A percentile compares a stretch with the other conserved stretches of the same genome.
Conservation (phyloP, 176 grass and related monocot genomes). For the Phragmites australis region DNA sequence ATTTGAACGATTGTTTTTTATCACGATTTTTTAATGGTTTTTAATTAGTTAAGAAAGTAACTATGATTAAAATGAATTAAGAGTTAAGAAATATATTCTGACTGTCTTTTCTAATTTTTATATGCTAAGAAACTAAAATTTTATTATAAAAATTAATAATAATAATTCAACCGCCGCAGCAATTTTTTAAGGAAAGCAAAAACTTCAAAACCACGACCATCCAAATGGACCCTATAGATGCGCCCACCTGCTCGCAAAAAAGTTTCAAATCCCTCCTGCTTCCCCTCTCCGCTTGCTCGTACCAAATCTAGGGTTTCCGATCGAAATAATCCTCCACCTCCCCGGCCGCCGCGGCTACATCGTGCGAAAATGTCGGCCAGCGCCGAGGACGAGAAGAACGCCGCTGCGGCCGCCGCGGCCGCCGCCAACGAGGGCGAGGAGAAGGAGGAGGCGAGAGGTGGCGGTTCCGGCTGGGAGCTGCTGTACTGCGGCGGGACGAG, state of each 20-base stretch:
- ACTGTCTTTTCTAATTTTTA: no score
- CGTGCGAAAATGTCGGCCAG: slow-evolving; percentile 63
- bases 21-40: no score
- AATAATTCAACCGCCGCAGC: no score
- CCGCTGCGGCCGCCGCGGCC: not conserved
- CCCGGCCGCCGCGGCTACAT: not conserved
- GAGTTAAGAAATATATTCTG: no score
- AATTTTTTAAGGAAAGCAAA: no score
- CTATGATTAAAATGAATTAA: no score
- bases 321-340: slow-evolving; percentile 42
- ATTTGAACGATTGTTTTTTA: no score
- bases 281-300: slow-evolving; percentile 37
- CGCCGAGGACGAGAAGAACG: slow-evolving; percentile 45
- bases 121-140: no score
- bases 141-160: no score
- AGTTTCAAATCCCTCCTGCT: slow-evolving; percentile 41
- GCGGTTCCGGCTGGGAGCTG: slow-evolving; percentile 57
- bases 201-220: no score
- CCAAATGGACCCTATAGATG: no score
- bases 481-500: slow-evolving; percentile 81
- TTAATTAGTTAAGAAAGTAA: no score
- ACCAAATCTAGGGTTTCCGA: slow-evolving; percentile 63
- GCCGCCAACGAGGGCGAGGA: slow-evolving; percentile 38
- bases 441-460: slow-evolving; percentile 37
- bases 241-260: not conserved